phyloP scores from a whole-genome alignment of 208 protist genomes.

The Angomonas ambiguus region DNA sequence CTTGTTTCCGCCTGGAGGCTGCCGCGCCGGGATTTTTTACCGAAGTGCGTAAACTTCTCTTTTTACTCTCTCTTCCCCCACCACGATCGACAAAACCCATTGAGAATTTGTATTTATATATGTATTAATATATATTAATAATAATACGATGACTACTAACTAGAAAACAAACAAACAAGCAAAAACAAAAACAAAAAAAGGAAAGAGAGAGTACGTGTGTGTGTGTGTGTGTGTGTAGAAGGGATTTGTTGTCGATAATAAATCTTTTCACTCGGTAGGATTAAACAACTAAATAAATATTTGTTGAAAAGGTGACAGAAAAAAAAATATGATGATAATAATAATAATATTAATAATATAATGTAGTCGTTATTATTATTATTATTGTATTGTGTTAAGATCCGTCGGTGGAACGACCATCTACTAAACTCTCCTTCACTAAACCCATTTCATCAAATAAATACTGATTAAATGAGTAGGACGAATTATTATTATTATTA shows the following conservation, averaged over 20 bases:
- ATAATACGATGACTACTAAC: slow-evolving; percentile 11
- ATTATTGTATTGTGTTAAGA: slow-evolving; percentile 13
- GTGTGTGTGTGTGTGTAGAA: background rate
- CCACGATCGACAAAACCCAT: slow-evolving; percentile 88
- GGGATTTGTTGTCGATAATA: too few species aligned
- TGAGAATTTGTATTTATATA: background rate
- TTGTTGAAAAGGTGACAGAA: background rate
- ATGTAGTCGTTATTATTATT: too few species aligned
- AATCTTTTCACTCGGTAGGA: background rate
- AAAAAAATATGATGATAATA: background rate
- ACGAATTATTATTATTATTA: background rate
- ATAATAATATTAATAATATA: too few species aligned
- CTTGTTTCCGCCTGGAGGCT: slow-evolving; percentile 28
- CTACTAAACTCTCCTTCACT: slow-evolving; percentile 48
- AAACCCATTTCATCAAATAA: slow-evolving; percentile 79
- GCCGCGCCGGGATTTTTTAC: slow-evolving; percentile 79
- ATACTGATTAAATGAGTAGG: slow-evolving; percentile 77
- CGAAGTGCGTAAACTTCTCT: slow-evolving; percentile 61
- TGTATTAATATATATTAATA: slow-evolving; percentile 12
- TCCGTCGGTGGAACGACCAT: slow-evolving; percentile 21
- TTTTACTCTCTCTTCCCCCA: slow-evolving; percentile 74
- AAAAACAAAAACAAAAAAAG: slow-evolving; percentile 7
- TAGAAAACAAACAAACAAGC: slow-evolving; percentile 10
- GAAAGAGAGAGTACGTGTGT: slow-evolving; percentile 1
- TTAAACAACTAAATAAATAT: background rate